Conservation (phyloP, 345 rosid species). For the Rubroshorea leprosula region DNA sequence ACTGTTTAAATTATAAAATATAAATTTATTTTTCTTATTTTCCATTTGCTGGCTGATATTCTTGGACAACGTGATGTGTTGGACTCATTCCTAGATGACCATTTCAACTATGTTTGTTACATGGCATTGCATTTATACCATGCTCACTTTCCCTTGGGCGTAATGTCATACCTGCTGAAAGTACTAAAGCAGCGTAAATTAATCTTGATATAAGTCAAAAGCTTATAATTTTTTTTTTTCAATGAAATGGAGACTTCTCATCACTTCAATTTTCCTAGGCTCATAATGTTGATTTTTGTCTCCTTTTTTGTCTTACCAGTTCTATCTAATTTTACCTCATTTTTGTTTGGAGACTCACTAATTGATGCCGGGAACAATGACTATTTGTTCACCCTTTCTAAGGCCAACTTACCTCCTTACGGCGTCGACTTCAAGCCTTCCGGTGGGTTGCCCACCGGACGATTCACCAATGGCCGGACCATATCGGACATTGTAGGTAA, state of each 20-base stretch:
- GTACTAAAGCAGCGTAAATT: too few species aligned
- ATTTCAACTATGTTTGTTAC: conserved; percentile 5
- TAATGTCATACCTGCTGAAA: too few species aligned
- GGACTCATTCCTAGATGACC: conserved; percentile 12
- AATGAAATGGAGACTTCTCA: conserved; percentile 4
- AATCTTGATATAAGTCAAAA: too few species aligned
- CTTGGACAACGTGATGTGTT: not conserved
- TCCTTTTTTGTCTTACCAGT: conserved; percentile 4
- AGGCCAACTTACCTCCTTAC: conserved; percentile 50
- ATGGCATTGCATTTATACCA: too few species aligned
- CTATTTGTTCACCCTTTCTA: conserved; percentile 38
- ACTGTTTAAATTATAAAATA: too few species aligned
- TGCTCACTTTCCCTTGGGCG: too few species aligned
- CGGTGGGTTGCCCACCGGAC: conserved; percentile 56
- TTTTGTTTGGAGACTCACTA: conserved; percentile 51
- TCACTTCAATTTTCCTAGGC: not conserved
- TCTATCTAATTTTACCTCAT: conserved; percentile 21
- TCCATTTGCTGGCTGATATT: not conserved
- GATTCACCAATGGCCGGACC: conserved; percentile 58
- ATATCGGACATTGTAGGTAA: conserved; percentile 34
- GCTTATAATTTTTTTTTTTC: not conserved
- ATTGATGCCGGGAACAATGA: conserved; percentile 58
- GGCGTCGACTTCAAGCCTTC: conserved; percentile 57
- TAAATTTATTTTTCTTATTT: too few species aligned
- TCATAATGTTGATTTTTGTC: conserved; percentile 1